Base-by-base conservation (phyloP, 495 filamentous ascomycete genomes). In the Margaritispora aquatica region DNA sequence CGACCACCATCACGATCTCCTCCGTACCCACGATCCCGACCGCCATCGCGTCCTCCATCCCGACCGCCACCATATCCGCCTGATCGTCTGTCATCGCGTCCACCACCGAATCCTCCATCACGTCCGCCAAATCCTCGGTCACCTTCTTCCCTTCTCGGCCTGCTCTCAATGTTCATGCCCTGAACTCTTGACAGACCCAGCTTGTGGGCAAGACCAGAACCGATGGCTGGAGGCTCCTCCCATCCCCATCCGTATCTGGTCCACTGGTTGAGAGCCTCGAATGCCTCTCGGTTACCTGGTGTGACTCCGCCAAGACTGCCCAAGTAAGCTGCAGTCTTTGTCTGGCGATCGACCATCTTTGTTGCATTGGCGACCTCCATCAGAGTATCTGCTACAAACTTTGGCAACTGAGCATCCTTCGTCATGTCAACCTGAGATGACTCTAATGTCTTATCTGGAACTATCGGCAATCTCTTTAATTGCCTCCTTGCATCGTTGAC, bases 401-500 rank as follows among this genome's bases (percentile, higher is more conserved):
- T 73, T 11, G 67, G 72, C 3, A 77, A 58, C 50, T 60, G 68
- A 22, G 59, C 66, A 36, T 65, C 70, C 62, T 68, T 69, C 26
- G 73, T 80, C 78, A 84, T 80, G 60, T 84, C 82, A 51, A 81
- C 71, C 53, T 52, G 59, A 17, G 85, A 77, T 9, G 77, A 71
- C 29, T 73, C 66, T 13, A 91, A 69, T 1, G 77, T 76, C 3
- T 73, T 68, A 66, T 89, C 85, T 0, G 72, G 64, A 46, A 83
- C 64, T 59, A 98, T 75, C 5, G 92, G 91, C 19, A 97, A 77
- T 23, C 74, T 74, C 19, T 68, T 68, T 11, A 96, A 78, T 8
- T 74, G 76, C 0, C 69, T 23, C 11, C 79, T 69, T 8, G 80
- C 75, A 11, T 76, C 71, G 0, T 55, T n/a, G 0, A 76, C 41